Evolutionary conservation across 257 asterid genomes (phyloP).

Genomic region (Echites panduratus): DNA sequence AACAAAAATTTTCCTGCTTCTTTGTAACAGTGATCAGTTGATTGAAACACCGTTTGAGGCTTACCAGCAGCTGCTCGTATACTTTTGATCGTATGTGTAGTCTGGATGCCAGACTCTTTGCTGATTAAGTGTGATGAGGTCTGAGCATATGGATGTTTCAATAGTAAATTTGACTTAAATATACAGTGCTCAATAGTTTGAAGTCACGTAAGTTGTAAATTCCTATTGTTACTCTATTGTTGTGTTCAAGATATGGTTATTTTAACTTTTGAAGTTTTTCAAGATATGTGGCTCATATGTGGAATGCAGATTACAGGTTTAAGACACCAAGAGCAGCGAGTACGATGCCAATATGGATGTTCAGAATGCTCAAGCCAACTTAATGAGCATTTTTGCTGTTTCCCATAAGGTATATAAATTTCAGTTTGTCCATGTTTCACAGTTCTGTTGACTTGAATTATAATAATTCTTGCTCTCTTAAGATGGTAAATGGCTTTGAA

Average conservation of each 20-base stretch:
- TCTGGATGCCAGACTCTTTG: background rate
- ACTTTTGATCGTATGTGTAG: background rate
- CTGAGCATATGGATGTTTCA: background rate
- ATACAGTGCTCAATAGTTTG: background rate
- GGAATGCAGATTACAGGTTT: constrained; percentile 1
- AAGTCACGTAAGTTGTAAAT: background rate
- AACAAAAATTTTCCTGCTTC: background rate
- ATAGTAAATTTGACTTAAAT: background rate
- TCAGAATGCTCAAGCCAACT: background rate
- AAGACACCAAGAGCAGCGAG: background rate
- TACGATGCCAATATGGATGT: background rate
- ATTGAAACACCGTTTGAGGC: too few relatives aligned
- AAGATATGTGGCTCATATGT: background rate
- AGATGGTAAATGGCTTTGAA: background rate
- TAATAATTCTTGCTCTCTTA: background rate
- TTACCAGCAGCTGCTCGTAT: background rate
- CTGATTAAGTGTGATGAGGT: background rate
- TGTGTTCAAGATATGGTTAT: background rate
- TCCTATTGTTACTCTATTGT: background rate
- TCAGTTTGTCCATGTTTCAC: background rate
- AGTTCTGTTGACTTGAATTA: background rate
- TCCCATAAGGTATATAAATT: background rate
- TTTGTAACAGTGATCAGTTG: background rate
- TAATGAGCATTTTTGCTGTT: background rate
- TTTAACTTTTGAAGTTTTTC: background rate